Evolutionary conservation across 2,329 filamentous ascomycete genomes (phyloP), one percentile per base, ranked within the genome.

Genomic region (Penicillium psychrosexuale): DNA sequence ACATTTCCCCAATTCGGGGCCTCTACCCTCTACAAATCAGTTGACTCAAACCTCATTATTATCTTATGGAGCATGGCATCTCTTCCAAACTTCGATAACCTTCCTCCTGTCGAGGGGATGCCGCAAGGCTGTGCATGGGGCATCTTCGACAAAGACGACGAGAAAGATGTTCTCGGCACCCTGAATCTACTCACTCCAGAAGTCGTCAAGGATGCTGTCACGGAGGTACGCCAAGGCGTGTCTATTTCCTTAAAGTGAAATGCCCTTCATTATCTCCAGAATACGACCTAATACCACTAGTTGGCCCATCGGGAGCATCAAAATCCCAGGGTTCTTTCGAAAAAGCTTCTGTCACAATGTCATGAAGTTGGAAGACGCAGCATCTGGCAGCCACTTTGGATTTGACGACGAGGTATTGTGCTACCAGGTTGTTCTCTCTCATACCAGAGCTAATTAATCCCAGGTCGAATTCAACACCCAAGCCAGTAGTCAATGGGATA

Each of bases 401-500:
- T 75, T 76, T 60, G 75, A 80, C 28, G 77, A 81, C 43, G 69
- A 81, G 49, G 63, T 65, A n/a, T n/a, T 15, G 42, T 6, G 7
- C 13, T 11, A 2, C 3, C 9, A 11, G 5, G 17, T 11, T 11
- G 1, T 36, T 13, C 3, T 12, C 5, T 11, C 5, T 36, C 11
- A 6, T 5, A 49, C 28, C 11, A 28, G 13, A 19, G n/a, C 34
- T 47, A 12, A 44, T 39, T 3, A 34, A 2, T 31, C 5, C 3
- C 17, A 66, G 12, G 51, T 77, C n/a, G 69, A 68, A 42, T 73
- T 78, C 57, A 79, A 79, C 58, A 80, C 78, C 3, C 78, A 80
- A 59, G 69, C 68, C 46, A 71, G 70, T 31, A 72, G 66, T 31
- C 77, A 80, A 53, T 80, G 77, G 77, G 78, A 80, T 62, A 72